phyloP scores from a whole-genome alignment of 345 rosid genomes.

The Theobroma cacao region DNA sequence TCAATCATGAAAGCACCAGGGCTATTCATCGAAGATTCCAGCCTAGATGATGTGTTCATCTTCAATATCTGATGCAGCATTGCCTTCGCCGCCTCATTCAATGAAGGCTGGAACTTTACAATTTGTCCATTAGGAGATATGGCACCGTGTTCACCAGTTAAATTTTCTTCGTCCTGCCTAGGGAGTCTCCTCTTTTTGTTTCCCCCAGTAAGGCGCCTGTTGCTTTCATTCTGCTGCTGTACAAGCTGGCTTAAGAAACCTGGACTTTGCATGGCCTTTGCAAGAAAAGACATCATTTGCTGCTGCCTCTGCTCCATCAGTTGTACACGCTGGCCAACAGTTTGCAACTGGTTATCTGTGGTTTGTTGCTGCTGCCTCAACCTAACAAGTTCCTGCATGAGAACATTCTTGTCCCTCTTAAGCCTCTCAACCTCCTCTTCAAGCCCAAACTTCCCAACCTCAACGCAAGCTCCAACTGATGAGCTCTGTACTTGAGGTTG shows the following conservation, averaged over 20 bases:
- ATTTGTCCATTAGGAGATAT: constrained; percentile 56
- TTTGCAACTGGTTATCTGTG: constrained; percentile 69
- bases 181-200: constrained; percentile 82
- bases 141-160: constrained; percentile 26
- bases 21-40: constrained; percentile 42
- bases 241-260: constrained; percentile 77
- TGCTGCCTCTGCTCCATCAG: constrained; percentile 95
- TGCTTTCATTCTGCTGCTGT: constrained; percentile 65
- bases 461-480: constrained; percentile 68
- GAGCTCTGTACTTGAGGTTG: constrained; percentile 56
- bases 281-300: constrained; percentile 88
- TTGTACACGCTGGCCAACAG: constrained; percentile 75
- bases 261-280: constrained; percentile 85
- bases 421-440: constrained; percentile 87
- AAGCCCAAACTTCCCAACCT: constrained; percentile 84
- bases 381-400: constrained; percentile 90
- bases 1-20: constrained; percentile 42
- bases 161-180: constrained; percentile 48
- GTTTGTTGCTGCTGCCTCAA: constrained; percentile 86
- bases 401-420: constrained; percentile 84
- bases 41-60: constrained; percentile 42
- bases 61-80: constrained; percentile 65
- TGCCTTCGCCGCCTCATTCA: constrained; percentile 66
- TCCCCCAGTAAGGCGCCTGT: constrained; percentile 51
- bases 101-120: constrained; percentile 64